Conservation (phyloP, 306 rosid genomes). For the Leucaena leucocephala region DNA sequence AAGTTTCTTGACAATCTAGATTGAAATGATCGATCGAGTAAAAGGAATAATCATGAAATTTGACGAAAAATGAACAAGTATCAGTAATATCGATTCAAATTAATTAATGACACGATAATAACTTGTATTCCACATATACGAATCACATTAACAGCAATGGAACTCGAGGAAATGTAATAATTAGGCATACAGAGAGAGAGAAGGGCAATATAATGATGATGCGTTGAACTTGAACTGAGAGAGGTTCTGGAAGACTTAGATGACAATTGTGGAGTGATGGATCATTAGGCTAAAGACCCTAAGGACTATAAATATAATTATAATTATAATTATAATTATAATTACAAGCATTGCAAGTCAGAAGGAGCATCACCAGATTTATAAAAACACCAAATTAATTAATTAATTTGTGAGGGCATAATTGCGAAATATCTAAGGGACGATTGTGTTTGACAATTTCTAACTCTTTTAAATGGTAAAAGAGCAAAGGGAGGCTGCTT, state of each 20-base stretch:
- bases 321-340: background rate
- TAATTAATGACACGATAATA: background rate
- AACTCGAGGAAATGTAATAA: conserved; percentile 28
- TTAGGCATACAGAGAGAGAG: conserved; percentile 34
- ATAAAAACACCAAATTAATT: background rate
- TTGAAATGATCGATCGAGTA: background rate
- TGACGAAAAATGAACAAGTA: background rate
- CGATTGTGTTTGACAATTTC: conserved; percentile 50
- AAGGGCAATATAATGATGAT: conserved; percentile 31
- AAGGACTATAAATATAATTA: background rate
- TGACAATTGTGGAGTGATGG: conserved; percentile 54
- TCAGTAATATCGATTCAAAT: background rate
- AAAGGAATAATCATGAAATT: background rate
- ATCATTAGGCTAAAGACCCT: conserved; percentile 29
- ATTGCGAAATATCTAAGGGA: conserved; percentile 40
- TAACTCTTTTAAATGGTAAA: conserved; percentile 25
- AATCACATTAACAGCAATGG: conserved; percentile 10
- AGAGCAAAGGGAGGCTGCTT: background rate
- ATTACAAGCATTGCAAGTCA: conserved; percentile 33
- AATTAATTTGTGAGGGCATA: conserved; percentile 8
- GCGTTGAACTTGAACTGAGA: conserved; percentile 41
- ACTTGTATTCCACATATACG: background rate
- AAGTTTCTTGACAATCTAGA: background rate
- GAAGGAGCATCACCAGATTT: conserved; percentile 28
- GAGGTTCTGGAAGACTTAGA: conserved; percentile 35